Percentiles rank a stretch among this genome's conserved stretches.
phyloP scores from a whole-genome alignment of 345 rosid species.

The Streptanthus diversifolius region DNA sequence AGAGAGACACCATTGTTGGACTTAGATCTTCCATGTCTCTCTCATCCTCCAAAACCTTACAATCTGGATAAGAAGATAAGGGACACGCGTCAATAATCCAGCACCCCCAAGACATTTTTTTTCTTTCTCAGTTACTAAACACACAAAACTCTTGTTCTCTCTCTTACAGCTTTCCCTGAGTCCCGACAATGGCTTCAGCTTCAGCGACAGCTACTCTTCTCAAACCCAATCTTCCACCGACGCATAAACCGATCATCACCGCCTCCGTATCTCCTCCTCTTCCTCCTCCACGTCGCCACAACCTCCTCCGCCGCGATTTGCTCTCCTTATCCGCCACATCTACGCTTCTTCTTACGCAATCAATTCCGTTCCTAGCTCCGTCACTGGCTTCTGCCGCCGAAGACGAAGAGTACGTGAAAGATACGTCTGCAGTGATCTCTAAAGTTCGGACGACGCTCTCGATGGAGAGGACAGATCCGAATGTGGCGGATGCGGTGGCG shows the following conservation, averaged over 20 bases:
- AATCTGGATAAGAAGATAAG: conserved; percentile 84
- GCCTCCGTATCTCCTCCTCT: conserved; percentile 6
- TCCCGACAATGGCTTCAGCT: conserved; percentile 58
- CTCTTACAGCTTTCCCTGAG: not conserved
- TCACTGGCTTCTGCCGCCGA: conserved; percentile 48
- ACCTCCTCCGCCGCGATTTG: conserved; percentile 55
- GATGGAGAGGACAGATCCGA: conserved; percentile 78
- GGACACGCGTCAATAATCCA: conserved; percentile 61
- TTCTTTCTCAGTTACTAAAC: not conserved
- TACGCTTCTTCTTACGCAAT: conserved; percentile 31
- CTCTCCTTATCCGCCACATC: conserved; percentile 39
- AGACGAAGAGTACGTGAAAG: conserved; percentile 81
- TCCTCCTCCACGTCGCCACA: not conserved
- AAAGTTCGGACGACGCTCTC: conserved; percentile 70
- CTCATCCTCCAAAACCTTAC: conserved; percentile 10
- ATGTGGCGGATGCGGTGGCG: conserved; percentile 69
- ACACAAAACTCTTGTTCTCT: conserved; percentile 3
- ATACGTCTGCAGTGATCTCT: conserved; percentile 62
- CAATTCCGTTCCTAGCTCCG: conserved; percentile 21
- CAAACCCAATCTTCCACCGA: conserved; percentile 42
- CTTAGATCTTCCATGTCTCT: conserved; percentile 8
- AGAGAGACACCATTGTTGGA: conserved; percentile 12
- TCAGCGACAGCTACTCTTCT: conserved; percentile 69
- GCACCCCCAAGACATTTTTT: not conserved
- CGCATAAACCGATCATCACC: conserved; percentile 30